Base-by-base conservation (phyloP, 2,329 filamentous ascomycete genomes). In the Corniculantispora saksenae region DNA sequence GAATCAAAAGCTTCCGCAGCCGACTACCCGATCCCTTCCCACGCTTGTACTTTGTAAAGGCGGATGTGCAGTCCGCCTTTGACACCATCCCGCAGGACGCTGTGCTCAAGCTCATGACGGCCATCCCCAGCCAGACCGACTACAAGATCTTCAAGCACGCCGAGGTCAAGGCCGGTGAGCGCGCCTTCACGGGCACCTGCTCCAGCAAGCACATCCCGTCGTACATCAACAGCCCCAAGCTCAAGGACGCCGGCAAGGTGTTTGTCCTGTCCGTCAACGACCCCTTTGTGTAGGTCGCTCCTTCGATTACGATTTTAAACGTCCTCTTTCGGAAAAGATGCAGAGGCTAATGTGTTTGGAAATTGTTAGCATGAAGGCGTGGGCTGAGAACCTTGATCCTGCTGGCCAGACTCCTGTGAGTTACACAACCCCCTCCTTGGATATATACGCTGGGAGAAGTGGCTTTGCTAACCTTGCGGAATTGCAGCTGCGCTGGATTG, bases 201-300 rank as follows among this genome's bases (percentile, higher is more conserved):
- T 87, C 85, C 54, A 79, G 81, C 73, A 81, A 77, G 68, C 94
- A 98, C 76, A 84, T 98, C 54, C 94, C 94, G 1, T 91, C 91
- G 63, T 98, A 93, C 80, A 90, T 97, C 78, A 89, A 88, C 74
- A 91, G 92, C 75, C 84, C 89, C 63, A 88, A 89, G 76, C 84
- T 96, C 71, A 91, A 91, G 80, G 83, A 89, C 67, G 92, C 91
- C 35, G 94, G 93, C 57, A 84, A 91, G 73, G 91, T 97, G 54
- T 97, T 96, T 73, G 92, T 98, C 48, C 88, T 98, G 64, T 89
- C 91, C 19, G 94, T 97, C 75, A 98, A 98, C 76, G 94, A 98
- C 76, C 87, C 93, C 23, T 97, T 97, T 76, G 94, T 97, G 91
- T 96, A 83, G 79, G 91, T 80, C n/a, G n/a, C n/a, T n/a, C 55